Evolutionary conservation across 352 stramenopile species (phyloP).

Genomic region (Globisporangium cystogenes): DNA sequence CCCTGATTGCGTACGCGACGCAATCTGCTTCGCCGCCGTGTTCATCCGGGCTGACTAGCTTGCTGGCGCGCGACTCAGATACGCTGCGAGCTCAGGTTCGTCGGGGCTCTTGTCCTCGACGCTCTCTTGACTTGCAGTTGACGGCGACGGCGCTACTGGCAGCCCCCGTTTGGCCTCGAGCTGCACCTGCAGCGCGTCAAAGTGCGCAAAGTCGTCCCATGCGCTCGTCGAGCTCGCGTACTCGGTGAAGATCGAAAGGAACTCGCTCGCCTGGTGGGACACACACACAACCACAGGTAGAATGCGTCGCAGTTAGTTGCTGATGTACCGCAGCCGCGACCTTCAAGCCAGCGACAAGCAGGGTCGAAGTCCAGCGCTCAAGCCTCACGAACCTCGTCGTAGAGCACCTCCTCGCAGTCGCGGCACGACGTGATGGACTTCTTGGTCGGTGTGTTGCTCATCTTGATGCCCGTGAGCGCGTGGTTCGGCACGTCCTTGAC

Average conservation of each 20-base stretch:
- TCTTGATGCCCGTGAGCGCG: constrained; percentile 68
- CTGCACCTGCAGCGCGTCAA: constrained; percentile 44
- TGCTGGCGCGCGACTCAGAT: constrained; percentile 1
- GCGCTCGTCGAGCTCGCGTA: constrained; percentile 56
- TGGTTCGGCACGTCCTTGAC: constrained; percentile 84
- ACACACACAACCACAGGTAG: background rate
- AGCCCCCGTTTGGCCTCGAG: constrained; percentile 55
- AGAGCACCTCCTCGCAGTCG: constrained; percentile 75
- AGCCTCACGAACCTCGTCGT: constrained; percentile 41
- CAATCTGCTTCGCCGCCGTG: too few relatives aligned
- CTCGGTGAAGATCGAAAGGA: constrained; percentile 52
- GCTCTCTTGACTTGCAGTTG: too few relatives aligned
- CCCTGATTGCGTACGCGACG: too few relatives aligned
- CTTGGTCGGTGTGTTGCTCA: constrained; percentile 72
- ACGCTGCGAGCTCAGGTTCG: constrained; percentile 1
- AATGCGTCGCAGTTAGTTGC: background rate
- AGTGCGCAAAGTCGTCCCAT: constrained; percentile 71
- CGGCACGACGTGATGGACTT: constrained; percentile 79
- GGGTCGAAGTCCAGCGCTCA: too few relatives aligned
- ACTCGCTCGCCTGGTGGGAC: constrained; percentile 43
- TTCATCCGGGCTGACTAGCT: background rate
- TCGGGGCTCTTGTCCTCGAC: background rate
- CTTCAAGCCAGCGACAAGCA: too few relatives aligned
- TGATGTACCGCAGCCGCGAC: too few relatives aligned
- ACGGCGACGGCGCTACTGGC: too few relatives aligned